Evolutionary conservation across 306 rosid species (phyloP).

Genomic region (Notholithocarpus densiflorus): DNA sequence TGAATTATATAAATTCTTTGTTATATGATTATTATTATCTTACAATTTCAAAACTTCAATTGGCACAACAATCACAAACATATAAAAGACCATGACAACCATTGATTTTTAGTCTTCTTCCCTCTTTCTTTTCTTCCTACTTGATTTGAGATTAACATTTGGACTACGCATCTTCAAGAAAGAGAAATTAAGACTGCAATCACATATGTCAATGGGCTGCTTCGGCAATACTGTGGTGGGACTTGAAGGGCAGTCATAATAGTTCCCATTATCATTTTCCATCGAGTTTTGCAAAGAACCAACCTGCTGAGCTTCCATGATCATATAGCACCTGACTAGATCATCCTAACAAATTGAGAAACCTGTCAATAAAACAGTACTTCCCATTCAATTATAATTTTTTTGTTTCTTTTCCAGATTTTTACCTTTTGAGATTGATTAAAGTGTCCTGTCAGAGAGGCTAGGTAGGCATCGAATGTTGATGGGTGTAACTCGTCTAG

Average conservation of each 20-base stretch:
- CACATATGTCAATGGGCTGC: constrained; percentile 2
- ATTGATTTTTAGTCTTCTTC: background rate
- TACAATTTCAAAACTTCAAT: background rate
- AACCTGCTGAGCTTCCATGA: constrained; percentile 29
- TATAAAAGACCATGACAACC: no score
- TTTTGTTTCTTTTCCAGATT: background rate
- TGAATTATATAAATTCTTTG: background rate
- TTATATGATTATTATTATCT: background rate
- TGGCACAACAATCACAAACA: background rate
- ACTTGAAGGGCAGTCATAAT: constrained; percentile 34
- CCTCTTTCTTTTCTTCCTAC: constrained; percentile 13
- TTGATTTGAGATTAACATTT: background rate
- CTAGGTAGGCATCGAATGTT: constrained; percentile 6
- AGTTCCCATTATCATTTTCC: background rate
- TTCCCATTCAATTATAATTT: background rate
- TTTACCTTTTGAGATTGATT: constrained; percentile 40
- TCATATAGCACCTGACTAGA: constrained; percentile 32
- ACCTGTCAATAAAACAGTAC: constrained; percentile 4
- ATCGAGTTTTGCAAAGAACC: background rate
- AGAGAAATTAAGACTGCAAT: constrained; percentile 17
- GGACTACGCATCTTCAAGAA: constrained; percentile 2
- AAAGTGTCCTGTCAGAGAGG: constrained; percentile 23
- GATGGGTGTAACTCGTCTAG: constrained; percentile 18
- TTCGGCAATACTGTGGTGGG: constrained; percentile 47
- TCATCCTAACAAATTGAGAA: constrained; percentile 25